Percentiles rank a stretch among this genome's conserved stretches.
Conservation (phyloP, 345 rosid genomes). For the Stellera chamaejasme region DNA sequence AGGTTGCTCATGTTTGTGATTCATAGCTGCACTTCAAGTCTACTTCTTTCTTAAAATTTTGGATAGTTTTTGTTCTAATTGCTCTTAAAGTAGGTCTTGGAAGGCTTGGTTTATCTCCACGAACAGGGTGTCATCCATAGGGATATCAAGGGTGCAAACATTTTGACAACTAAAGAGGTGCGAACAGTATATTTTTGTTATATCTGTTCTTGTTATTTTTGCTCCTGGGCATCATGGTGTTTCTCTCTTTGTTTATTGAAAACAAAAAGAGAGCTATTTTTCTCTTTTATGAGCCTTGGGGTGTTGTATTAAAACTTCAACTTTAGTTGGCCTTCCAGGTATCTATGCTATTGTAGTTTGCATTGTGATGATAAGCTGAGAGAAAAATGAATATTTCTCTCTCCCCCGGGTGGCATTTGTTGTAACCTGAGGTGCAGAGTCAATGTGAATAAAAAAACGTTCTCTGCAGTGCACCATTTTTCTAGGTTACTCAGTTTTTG, state of each 20-base stretch:
- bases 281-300: background rate
- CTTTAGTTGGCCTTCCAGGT: too few species aligned
- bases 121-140: constrained; percentile 99
- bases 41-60: background rate
- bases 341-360: too few species aligned
- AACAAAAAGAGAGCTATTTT: background rate
- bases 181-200: background rate
- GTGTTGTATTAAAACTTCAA: background rate
- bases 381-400: too few species aligned
- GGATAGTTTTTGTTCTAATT: constrained; percentile 14
- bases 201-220: background rate
- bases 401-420: too few species aligned
- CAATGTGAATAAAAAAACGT: background rate
- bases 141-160: constrained; percentile 99
- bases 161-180: constrained; percentile 98
- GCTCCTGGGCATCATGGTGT: background rate
- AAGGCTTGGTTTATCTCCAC: constrained; percentile 91
- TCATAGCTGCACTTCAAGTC: constrained; percentile 10
- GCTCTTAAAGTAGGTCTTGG: constrained; percentile 62
- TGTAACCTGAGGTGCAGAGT: background rate
- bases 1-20: constrained; percentile 47
- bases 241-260: too few species aligned
- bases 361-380: too few species aligned
- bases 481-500: background rate
- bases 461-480: background rate